Conservation (phyloP, 2,329 filamentous ascomycete species). For the Arachnopeziza araneosa region DNA sequence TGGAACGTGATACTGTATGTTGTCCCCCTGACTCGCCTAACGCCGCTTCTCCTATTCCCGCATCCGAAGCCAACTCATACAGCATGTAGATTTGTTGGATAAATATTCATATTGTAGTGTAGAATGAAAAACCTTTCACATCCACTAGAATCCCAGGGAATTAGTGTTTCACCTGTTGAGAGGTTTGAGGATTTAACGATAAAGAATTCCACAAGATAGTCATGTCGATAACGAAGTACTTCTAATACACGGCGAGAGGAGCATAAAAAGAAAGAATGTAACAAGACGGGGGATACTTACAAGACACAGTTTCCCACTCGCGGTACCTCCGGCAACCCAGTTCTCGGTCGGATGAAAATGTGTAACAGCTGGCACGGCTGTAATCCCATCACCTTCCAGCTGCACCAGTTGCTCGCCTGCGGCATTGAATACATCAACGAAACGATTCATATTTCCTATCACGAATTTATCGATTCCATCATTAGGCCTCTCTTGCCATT, state of each 20-base stretch:
- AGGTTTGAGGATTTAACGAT: background rate
- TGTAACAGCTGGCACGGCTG: conserved; percentile 87
- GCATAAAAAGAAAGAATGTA: background rate
- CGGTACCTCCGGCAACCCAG: conserved; percentile 90
- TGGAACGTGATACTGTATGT: background rate
- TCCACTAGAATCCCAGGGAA: background rate
- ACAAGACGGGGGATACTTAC: background rate
- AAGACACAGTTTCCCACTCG: conserved; percentile 84
- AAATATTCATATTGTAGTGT: background rate
- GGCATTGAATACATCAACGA: conserved; percentile 82
- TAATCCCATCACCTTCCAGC: conserved; percentile 81
- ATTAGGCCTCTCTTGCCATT: conserved; percentile 79
- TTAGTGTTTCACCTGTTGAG: background rate
- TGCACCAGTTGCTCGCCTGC: conserved; percentile 85
- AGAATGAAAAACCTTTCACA: background rate
- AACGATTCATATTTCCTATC: conserved; percentile 97
- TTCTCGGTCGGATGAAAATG: conserved; percentile 83
- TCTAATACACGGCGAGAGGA: background rate
- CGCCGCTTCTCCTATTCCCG: background rate
- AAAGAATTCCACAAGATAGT: background rate
- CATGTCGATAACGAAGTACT: background rate
- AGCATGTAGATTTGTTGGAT: background rate
- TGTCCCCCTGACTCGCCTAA: background rate
- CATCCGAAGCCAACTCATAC: no score
- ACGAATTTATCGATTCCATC: conserved; percentile 82